Conservation (phyloP, 768 basidiomycete genomes). For the Lactarius hatsudake region DNA sequence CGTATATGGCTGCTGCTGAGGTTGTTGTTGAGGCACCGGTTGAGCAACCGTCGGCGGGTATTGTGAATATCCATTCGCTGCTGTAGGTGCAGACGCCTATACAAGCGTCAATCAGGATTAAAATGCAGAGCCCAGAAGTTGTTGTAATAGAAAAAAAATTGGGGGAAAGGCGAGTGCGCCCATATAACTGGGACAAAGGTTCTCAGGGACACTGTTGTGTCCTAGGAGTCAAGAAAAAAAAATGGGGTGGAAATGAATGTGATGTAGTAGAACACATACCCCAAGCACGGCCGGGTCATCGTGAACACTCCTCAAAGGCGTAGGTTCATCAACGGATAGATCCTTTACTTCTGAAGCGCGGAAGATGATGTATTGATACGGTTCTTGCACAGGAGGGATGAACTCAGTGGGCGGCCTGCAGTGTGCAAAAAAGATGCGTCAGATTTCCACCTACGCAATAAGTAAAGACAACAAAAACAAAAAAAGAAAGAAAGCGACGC, state of each 20-base stretch:
- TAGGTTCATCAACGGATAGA: slow-evolving; percentile 75
- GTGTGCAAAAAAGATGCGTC: slow-evolving; percentile 32
- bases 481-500: slow-evolving; percentile 62
- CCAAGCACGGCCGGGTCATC: slow-evolving; percentile 85
- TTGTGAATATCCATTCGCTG: slow-evolving; percentile 29
- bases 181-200: slow-evolving; percentile 7
- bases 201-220: slow-evolving; percentile 46
- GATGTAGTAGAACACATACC: slow-evolving; percentile 42
- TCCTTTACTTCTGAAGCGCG: slow-evolving; percentile 89
- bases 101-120: slow-evolving; percentile 19
- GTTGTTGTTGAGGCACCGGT: slow-evolving; percentile 27
- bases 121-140: slow-evolving; percentile 5
- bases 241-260: slow-evolving; percentile 24
- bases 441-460: slow-evolving; percentile 8
- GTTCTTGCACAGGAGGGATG: slow-evolving; percentile 79
- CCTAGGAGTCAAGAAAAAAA: slow-evolving; percentile 37
- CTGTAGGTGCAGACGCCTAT: slow-evolving; percentile 50
- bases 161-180: slow-evolving; percentile 32
- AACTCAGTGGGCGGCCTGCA: slow-evolving; percentile 68
- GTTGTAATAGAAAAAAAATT: slow-evolving; percentile 54
- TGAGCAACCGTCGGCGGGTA: slow-evolving; percentile 30
- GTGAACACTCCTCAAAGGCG: slow-evolving; percentile 57
- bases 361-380: slow-evolving; percentile 89
- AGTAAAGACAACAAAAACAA: background rate
- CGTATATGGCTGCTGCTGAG: slow-evolving; percentile 29